Base-by-base conservation (phyloP, 805 yeast genomes). In the Ogataea trehaloabstinens region DNA sequence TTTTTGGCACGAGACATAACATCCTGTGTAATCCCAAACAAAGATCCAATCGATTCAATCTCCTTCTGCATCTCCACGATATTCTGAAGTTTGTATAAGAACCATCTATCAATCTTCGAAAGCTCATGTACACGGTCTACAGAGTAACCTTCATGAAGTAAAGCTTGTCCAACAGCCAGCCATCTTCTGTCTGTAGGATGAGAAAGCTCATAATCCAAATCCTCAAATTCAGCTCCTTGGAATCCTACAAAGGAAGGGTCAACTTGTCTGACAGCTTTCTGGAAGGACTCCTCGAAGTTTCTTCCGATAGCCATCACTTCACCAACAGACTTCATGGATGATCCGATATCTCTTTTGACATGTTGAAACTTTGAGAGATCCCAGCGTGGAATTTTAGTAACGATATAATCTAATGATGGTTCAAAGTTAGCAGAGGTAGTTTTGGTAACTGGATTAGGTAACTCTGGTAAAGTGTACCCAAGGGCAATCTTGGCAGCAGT, bases 231-330 rank as follows among this genome's bases (percentile, higher is more conserved):
- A 50, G 76, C 87, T 55, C 96, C 96, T 70, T 89, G 96, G 78
- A 89, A 86, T 28, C 97, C 97, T 56, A 87, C 63, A 48, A 77
- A 80, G 3, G 95, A 81, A 29, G 97, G 96, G 59, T 89, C 97
- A 46, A 89, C 87, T 66, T 90, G 95, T 70, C 99, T 82, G 50
- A 91, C 81, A 31, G 98, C 98, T 74, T 91, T 91, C 72, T 93
- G 97, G 75, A 91, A 83, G 24, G 96, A 85, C 70, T 91, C 99
- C 71, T 91, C 99, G 61, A 91, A 91, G 49, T 82, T 91, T 70
- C 99, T 83, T 60, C 99, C 99, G 60, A 91, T 93, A 32, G 96
- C 95, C 99, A 91, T 91, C 43, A 91, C 99, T 68, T 91, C 99
- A 65, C 99, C 99, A 40, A 91, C 99, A 43, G 97, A 90, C 67